Percentiles rank a stretch among this genome's conserved stretches.
These are phyloP conservation scores for Aspergillus caelatus DNA, from an alignment of 2,329 filamentous ascomycete species.

Conservation along the genomic window DNA sequence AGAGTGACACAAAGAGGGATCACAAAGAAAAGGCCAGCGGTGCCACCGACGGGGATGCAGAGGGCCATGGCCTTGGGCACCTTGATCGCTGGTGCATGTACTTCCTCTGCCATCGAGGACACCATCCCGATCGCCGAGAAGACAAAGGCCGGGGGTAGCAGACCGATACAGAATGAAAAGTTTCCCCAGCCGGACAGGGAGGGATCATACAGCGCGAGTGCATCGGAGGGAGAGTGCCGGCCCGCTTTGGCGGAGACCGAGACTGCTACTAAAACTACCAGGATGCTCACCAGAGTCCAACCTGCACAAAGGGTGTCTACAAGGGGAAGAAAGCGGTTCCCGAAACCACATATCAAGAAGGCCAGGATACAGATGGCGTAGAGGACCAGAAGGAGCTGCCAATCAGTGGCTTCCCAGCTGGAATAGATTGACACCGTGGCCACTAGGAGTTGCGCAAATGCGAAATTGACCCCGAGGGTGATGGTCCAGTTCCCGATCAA, in stretches of 20 bases:
- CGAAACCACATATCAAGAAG: constrained; percentile 67
- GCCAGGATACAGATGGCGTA: constrained; percentile 67
- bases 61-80: constrained; percentile 57
- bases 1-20: constrained; percentile 58
- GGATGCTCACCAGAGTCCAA: constrained; percentile 59
- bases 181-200: constrained; percentile 60
- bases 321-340: constrained; percentile 67
- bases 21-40: constrained; percentile 59
- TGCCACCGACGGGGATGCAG: constrained; percentile 56
- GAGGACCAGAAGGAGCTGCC: constrained; percentile 73
- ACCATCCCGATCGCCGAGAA: constrained; percentile 66
- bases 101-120: constrained; percentile 64
- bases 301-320: constrained; percentile 62
- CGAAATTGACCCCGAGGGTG: constrained; percentile 58
- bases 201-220: constrained; percentile 61
- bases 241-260: constrained; percentile 58
- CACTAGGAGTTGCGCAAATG: constrained; percentile 58
- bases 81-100: constrained; percentile 53
- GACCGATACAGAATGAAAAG: constrained; percentile 66
- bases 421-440: constrained; percentile 58
- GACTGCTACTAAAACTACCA: constrained; percentile 60
- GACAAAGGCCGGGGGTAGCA: constrained; percentile 61
- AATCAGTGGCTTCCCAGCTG: constrained; percentile 56
- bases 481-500: constrained; percentile 58
- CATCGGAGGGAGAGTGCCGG: constrained; percentile 54